A percentile compares a stretch with the other conserved stretches of the same genome.
phyloP scores from a whole-genome alignment of 208 protist genomes.

The Crithidia acanthocephali region DNA sequence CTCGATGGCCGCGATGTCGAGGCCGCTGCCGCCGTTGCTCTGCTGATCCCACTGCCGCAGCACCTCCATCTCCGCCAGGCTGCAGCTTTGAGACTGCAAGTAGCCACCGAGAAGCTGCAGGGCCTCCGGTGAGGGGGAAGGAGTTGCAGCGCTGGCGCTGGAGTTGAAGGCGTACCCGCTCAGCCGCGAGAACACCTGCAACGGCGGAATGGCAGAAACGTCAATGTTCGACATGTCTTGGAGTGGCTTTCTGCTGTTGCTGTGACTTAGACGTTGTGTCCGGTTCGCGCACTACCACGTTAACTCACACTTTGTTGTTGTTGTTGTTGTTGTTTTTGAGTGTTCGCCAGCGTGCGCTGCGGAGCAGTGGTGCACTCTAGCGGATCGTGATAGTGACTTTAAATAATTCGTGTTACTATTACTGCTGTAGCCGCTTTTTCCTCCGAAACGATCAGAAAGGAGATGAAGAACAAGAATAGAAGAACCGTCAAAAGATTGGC shows the following conservation, averaged over 20 bases:
- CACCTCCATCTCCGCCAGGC: conserved; percentile 21
- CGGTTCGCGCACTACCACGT: too few species aligned
- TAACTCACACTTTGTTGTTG: too few species aligned
- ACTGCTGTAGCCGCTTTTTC: too few species aligned
- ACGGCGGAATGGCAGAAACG: conserved; percentile 6
- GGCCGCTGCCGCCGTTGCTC: background rate
- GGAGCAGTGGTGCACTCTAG: too few species aligned
- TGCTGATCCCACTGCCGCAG: conserved; percentile 12
- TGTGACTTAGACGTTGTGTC: background rate
- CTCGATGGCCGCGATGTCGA: conserved; percentile 7
- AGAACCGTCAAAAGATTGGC: too few species aligned
- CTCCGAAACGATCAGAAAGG: too few species aligned
- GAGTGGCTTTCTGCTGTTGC: background rate
- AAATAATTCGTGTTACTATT: too few species aligned
- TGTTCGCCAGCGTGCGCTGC: too few species aligned
- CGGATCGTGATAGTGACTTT: too few species aligned
- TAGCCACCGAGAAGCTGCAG: conserved; percentile 11
- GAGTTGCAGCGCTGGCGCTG: background rate
- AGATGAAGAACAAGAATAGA: too few species aligned
- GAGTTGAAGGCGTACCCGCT: background rate
- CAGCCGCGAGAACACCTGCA: conserved; percentile 25
- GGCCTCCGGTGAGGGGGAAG: background rate
- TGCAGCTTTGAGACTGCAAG: conserved; percentile 23
- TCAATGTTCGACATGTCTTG: background rate
- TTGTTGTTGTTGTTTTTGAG: too few species aligned